phyloP scores from a whole-genome alignment of 2,329 filamentous ascomycete genomes.

The Botrytis porri region DNA sequence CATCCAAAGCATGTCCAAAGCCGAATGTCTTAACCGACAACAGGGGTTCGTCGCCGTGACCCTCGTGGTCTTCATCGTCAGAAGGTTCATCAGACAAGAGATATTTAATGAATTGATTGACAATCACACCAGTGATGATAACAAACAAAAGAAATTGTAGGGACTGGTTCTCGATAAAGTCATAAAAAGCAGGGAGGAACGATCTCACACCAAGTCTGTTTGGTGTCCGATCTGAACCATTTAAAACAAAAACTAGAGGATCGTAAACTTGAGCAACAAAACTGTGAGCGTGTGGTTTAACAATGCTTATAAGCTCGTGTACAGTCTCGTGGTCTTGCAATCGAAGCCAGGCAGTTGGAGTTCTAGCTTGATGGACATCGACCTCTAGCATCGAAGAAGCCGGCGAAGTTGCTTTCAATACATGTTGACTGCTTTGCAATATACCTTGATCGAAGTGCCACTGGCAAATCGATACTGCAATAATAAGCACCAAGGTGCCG shows the following conservation, averaged over 20 bases:
- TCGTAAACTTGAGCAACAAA: constrained; percentile 74
- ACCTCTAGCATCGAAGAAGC: constrained; percentile 47
- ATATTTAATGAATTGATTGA: constrained; percentile 71
- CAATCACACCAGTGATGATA: constrained; percentile 59
- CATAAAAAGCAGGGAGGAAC: constrained; percentile 59
- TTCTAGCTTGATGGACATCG: constrained; percentile 69
- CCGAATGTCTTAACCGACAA: constrained; percentile 60
- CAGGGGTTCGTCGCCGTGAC: constrained; percentile 46
- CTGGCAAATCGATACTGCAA: constrained; percentile 70
- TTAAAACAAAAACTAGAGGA: constrained; percentile 69
- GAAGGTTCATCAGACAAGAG: constrained; percentile 60
- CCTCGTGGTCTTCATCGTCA: constrained; percentile 46
- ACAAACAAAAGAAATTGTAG: constrained; percentile 60
- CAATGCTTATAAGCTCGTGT: constrained; percentile 69
- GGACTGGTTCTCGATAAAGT: constrained; percentile 62
- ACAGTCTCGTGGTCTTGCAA: constrained; percentile 78
- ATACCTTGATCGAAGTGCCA: constrained; percentile 66
- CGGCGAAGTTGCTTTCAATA: not conserved
- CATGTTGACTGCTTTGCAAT: constrained; percentile 31
- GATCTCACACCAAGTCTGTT: constrained; percentile 45
- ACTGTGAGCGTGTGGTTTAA: constrained; percentile 68
- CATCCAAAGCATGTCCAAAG: constrained; percentile 65
- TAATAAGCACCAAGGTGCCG: constrained; percentile 69
- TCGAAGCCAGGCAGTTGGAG: constrained; percentile 72
- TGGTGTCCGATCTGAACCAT: constrained; percentile 62